Evolutionary conservation across 2,329 filamentous ascomycete genomes (phyloP).

Genomic region (Camptophora hylomeconis): DNA sequence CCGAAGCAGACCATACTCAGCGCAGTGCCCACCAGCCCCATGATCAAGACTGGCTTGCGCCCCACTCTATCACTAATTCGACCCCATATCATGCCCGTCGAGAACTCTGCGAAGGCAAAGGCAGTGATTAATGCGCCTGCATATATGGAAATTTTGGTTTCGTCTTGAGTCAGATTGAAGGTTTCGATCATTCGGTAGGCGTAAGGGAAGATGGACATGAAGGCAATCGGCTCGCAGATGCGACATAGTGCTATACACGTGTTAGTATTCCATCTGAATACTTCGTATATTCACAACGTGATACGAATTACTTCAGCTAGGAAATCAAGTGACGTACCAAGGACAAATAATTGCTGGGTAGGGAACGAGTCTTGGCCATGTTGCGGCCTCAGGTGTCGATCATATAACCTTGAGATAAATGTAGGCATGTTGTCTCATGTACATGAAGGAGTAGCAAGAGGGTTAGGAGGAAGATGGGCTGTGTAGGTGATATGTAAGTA

Average conservation of each 20-base stretch:
- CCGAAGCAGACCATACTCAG: slow-evolving; percentile 89
- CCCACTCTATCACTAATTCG: slow-evolving; percentile 82
- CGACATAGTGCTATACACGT: slow-evolving; percentile 61
- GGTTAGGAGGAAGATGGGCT: too few relatives aligned
- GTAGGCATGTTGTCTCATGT: too few relatives aligned
- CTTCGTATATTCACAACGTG: slow-evolving; percentile 1
- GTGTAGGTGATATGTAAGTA: too few relatives aligned
- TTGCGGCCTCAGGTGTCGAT: too few relatives aligned
- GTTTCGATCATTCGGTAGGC: slow-evolving; percentile 95
- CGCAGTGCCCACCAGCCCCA: slow-evolving; percentile 79
- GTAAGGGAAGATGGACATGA: slow-evolving; percentile 99
- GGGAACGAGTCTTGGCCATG: slow-evolving; percentile 38
- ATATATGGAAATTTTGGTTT: slow-evolving; percentile 75
- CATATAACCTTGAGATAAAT: too few relatives aligned
- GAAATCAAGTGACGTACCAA: slow-evolving; percentile 26
- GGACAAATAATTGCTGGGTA: slow-evolving; percentile 40
- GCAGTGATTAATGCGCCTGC: slow-evolving; percentile 92
- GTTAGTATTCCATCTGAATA: slow-evolving; percentile 9
- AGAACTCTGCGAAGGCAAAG: slow-evolving; percentile 92
- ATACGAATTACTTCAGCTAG: slow-evolving; percentile 1
- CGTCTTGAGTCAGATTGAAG: slow-evolving; percentile 69
- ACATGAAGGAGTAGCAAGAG: too few relatives aligned
- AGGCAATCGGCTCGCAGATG: slow-evolving; percentile 96
- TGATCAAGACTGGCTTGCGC: slow-evolving; percentile 81
- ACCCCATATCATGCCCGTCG: slow-evolving; percentile 86